phyloP scores from a whole-genome alignment of 345 rosid species.

The Syzygium aromaticum region DNA sequence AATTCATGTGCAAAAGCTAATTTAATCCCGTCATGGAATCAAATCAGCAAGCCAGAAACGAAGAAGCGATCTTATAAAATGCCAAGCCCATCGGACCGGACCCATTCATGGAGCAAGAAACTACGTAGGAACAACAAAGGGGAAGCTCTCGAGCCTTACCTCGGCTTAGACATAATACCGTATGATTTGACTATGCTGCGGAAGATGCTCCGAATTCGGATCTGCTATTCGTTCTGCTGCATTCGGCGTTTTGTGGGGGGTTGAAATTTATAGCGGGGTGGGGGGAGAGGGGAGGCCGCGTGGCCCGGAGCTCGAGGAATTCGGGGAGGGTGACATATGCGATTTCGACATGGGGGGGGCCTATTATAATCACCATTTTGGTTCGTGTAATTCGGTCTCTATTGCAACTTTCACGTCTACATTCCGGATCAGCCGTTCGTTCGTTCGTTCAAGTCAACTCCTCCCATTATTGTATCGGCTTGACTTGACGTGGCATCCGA shows the following conservation, averaged over 20 bases:
- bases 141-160: not conserved
- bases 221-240: not conserved
- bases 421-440: not conserved
- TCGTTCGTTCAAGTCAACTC: not conserved
- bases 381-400: not conserved
- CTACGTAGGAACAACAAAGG: not conserved
- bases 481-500: not conserved
- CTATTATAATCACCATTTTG: not conserved
- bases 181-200: not conserved
- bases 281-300: not conserved
- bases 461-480: not conserved
- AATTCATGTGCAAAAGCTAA: not conserved
- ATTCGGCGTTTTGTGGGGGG: not conserved
- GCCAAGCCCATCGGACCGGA: not conserved
- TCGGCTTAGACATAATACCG: not conserved
- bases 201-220: not conserved
- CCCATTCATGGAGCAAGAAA: not conserved
- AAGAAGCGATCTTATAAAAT: not conserved
- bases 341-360: not conserved
- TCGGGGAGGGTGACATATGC: not conserved
- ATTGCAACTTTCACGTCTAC: not conserved
- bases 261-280: not conserved
- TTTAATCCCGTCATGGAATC: not conserved
- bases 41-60: not conserved
- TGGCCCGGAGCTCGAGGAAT: not conserved